Conservation (phyloP, 257 asterid species). For the Leonotis leonurus region DNA sequence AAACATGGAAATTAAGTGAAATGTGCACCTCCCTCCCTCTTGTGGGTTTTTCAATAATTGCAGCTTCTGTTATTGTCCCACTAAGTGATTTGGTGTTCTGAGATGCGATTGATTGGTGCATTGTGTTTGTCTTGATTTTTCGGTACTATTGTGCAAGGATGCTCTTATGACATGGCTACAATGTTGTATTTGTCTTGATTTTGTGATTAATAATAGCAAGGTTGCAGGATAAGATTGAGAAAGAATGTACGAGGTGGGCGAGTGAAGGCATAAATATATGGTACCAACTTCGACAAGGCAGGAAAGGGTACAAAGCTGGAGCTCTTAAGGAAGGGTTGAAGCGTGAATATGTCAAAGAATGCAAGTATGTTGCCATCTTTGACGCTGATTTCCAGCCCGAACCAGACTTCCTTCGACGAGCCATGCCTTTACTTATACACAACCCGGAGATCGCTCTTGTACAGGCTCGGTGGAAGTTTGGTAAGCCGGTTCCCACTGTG, state of each 20-base stretch:
- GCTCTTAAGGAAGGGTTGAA: conserved; percentile 51
- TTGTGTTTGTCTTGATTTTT: too few relatives aligned
- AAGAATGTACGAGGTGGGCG: conserved; percentile 57
- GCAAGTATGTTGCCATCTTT: conserved; percentile 59
- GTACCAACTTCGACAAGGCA: conserved; percentile 45
- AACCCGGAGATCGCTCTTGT: conserved; percentile 49
- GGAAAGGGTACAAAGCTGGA: conserved; percentile 65
- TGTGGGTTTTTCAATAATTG: too few relatives aligned
- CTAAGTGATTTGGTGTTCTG: too few relatives aligned
- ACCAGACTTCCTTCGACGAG: conserved; percentile 40
- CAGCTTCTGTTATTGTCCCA: too few relatives aligned
- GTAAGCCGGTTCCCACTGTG: conserved; percentile 37
- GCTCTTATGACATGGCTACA: too few relatives aligned
- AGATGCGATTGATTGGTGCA: too few relatives aligned
- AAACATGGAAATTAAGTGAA: too few relatives aligned
- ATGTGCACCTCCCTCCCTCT: too few relatives aligned
- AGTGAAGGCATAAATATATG: conserved; percentile 50
- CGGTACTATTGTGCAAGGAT: too few relatives aligned
- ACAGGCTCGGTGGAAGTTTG: conserved; percentile 70
- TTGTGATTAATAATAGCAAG: neutral
- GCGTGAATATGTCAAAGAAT: conserved; percentile 35
- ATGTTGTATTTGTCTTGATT: neutral
- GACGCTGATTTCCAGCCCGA: conserved; percentile 74
- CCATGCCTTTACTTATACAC: conserved; percentile 49
- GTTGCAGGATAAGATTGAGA: conserved; percentile 50